A percentile compares a stretch with the other conserved stretches of the same genome.
These are phyloP conservation scores for Hypericum androsaemum DNA, from an alignment of 345 rosid species.

Conservation along the genomic window DNA sequence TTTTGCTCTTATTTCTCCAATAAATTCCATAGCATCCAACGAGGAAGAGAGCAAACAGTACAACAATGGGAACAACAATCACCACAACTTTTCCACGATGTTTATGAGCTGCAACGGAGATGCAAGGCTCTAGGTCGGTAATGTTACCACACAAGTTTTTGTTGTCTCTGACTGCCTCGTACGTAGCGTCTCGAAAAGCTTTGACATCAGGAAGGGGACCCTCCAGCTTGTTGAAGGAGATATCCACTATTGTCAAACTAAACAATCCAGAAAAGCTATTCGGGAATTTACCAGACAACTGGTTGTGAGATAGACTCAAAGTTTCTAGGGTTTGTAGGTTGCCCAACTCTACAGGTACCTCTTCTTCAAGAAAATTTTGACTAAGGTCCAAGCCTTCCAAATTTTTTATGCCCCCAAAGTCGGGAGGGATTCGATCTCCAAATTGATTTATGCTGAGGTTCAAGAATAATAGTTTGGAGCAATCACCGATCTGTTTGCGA, in stretches of 20 bases:
- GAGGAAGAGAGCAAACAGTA: neutral
- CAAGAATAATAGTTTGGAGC: too few species aligned
- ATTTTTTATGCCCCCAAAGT: too few species aligned
- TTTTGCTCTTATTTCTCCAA: neutral
- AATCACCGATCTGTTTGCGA: too few species aligned
- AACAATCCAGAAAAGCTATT: too few species aligned
- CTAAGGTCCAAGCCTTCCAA: too few species aligned
- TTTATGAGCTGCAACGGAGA: neutral
- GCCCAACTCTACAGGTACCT: too few species aligned
- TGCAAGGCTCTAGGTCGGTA: slow-evolving; percentile 14
- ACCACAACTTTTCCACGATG: neutral
- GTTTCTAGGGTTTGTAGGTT: too few species aligned
- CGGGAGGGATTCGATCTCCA: too few species aligned
- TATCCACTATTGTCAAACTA: slow-evolving; percentile 7
- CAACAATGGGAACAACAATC: neutral
- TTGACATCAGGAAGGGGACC: slow-evolving; percentile 28
- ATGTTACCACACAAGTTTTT: slow-evolving; percentile 21
- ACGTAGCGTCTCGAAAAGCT: slow-evolving; percentile 18
- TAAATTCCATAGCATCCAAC: neutral
- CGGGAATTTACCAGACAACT: too few species aligned
- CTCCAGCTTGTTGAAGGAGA: slow-evolving; percentile 22
- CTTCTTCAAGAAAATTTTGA: too few species aligned
- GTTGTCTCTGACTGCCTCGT: slow-evolving; percentile 13
- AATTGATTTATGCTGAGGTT: too few species aligned
- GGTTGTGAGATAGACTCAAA: too few species aligned